phyloP scores from a whole-genome alignment of 345 rosid genomes.

The Arabis alpina region DNA sequence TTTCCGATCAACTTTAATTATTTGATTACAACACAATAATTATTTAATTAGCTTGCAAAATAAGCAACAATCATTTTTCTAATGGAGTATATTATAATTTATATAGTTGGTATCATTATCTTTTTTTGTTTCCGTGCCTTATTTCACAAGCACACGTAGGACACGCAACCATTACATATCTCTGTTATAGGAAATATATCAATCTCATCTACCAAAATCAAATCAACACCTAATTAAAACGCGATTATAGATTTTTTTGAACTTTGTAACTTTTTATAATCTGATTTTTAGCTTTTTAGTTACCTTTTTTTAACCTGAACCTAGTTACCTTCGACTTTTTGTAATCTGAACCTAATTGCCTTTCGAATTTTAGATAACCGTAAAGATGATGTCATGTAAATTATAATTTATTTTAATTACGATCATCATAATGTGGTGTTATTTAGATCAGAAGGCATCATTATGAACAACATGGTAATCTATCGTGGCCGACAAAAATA shows the following conservation, averaged over 20 bases:
- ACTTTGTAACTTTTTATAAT: too few relatives aligned
- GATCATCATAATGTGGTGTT: neutral
- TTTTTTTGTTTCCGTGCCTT: slow-evolving; percentile 6
- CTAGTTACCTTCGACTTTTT: too few relatives aligned
- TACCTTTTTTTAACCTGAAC: too few relatives aligned
- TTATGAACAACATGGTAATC: slow-evolving; percentile 23
- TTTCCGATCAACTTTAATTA: slow-evolving; percentile 38
- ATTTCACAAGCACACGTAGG: slow-evolving; percentile 31
- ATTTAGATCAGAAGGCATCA: slow-evolving; percentile 31
- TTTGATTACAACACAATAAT: slow-evolving; percentile 29
- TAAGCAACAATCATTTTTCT: slow-evolving; percentile 24
- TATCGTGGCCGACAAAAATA: slow-evolving; percentile 44
- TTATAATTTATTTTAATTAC: neutral
- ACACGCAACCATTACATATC: slow-evolving; percentile 23
- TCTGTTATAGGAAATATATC: too few relatives aligned
- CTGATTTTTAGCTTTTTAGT: too few relatives aligned
- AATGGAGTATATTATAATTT: neutral
- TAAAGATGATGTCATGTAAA: neutral
- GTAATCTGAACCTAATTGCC: too few relatives aligned
- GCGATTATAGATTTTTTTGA: too few relatives aligned
- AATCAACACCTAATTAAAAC: slow-evolving; percentile 29
- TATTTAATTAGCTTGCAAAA: slow-evolving; percentile 34
- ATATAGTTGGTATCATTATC: slow-evolving; percentile 42
- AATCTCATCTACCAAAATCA: slow-evolving; percentile 23
- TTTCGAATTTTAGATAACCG: neutral